Evolutionary conservation across 192 early-diverging fungal genomes (phyloP).

Genomic region (Gonapodya prolifera): DNA sequence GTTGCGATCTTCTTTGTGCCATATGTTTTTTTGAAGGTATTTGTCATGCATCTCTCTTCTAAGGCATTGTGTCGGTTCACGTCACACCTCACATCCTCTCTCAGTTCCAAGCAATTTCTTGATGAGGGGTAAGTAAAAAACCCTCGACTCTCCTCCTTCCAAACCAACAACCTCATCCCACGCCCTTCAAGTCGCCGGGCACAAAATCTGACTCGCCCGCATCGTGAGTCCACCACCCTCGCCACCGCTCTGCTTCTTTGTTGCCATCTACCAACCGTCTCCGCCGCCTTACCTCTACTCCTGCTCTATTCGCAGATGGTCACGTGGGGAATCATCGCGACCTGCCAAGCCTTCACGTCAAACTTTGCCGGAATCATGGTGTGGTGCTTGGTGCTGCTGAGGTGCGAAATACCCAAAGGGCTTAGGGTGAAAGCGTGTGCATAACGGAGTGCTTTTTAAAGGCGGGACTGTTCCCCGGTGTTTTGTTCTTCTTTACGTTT

Average conservation of each 20-base stretch:
- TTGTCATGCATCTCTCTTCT: background rate
- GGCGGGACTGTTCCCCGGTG: constrained; percentile 1
- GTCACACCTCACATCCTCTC: background rate
- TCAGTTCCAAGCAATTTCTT: background rate
- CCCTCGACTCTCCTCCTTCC: background rate
- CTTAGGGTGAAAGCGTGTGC: too few relatives aligned
- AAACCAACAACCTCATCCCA: background rate
- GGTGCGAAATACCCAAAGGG: too few relatives aligned
- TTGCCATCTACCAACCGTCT: background rate
- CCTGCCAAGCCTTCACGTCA: background rate
- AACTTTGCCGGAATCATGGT: constrained; percentile 3
- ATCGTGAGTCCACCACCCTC: background rate
- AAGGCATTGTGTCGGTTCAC: background rate
- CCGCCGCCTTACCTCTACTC: too few relatives aligned
- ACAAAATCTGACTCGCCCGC: background rate
- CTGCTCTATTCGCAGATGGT: background rate
- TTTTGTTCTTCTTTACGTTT: background rate
- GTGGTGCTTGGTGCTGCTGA: background rate
- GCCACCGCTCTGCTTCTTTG: background rate
- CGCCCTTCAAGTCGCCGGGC: background rate
- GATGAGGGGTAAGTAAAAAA: background rate
- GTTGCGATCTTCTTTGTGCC: background rate
- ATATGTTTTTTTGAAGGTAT: background rate
- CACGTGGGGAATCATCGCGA: background rate
- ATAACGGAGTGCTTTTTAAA: too few relatives aligned